These are phyloP conservation scores for Pugionium dolabratum DNA, from an alignment of 345 rosid species.

Conservation along the genomic window DNA sequence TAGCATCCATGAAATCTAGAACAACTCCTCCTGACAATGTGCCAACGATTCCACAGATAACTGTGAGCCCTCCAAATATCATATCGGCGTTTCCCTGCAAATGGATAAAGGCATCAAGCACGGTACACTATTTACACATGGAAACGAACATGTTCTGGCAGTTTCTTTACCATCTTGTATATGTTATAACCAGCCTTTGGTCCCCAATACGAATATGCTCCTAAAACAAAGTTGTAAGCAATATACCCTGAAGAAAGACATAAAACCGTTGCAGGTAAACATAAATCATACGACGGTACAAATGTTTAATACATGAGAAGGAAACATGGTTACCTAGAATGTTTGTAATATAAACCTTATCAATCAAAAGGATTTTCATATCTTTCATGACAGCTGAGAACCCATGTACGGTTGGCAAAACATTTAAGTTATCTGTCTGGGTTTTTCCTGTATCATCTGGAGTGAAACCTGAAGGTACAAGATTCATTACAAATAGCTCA, in stretches of 20 bases:
- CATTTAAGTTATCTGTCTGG: constrained; percentile 30
- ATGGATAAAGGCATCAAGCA: constrained; percentile 11
- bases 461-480: constrained; percentile 64
- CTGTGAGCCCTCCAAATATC: constrained; percentile 89
- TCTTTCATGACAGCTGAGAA: constrained; percentile 64
- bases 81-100: constrained; percentile 79
- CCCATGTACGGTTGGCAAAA: constrained; percentile 40
- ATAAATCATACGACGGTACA: not conserved
- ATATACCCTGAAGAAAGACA: constrained; percentile 61
- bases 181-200: constrained; percentile 92
- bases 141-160: constrained; percentile 12
- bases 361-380: constrained; percentile 57
- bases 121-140: not conserved
- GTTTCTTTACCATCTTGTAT: constrained; percentile 69
- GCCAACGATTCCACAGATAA: constrained; percentile 80
- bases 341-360: constrained; percentile 70
- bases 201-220: constrained; percentile 98
- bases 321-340: constrained; percentile 60
- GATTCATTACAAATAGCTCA: constrained; percentile 30
- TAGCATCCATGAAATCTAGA: constrained; percentile 67
- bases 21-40: constrained; percentile 75
- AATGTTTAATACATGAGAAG: not conserved
- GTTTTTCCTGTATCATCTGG: constrained; percentile 49
- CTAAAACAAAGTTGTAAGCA: constrained; percentile 87
- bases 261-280: constrained; percentile 11